These are phyloP conservation scores for Nakataea oryzae DNA, from an alignment of 2,329 filamentous ascomycete genomes.

Conservation along the genomic window DNA sequence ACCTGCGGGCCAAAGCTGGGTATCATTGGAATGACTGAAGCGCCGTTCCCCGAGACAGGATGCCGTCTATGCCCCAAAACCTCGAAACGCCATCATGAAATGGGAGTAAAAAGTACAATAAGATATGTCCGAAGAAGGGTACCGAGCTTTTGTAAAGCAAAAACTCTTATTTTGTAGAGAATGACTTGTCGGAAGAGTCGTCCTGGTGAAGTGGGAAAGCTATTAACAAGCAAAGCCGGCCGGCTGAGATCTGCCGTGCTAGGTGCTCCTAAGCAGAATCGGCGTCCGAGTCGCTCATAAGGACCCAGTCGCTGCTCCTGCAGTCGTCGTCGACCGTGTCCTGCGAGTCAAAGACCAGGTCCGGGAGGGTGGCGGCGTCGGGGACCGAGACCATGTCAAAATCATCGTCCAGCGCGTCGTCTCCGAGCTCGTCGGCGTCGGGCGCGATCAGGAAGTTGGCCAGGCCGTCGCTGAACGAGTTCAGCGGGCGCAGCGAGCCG, in stretches of 20 bases:
- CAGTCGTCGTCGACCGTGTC: neutral
- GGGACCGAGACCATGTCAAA: neutral
- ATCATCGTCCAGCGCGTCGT: neutral
- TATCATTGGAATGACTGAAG: neutral
- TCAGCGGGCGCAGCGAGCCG: constrained; percentile 18
- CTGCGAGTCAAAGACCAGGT: neutral
- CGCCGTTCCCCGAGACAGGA: neutral
- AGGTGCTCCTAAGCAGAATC: neutral
- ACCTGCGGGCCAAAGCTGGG: neutral
- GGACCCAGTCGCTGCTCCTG: neutral
- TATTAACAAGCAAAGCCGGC: neutral
- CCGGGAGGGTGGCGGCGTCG: neutral
- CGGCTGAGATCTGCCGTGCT: neutral
- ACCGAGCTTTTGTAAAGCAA: neutral
- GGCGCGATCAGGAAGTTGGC: constrained; percentile 22
- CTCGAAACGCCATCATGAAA: neutral
- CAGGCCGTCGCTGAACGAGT: constrained; percentile 29
- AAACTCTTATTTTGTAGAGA: too few species aligned
- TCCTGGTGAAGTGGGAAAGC: too few species aligned
- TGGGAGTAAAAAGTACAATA: neutral
- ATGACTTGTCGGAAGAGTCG: too few species aligned
- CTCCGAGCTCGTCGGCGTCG: constrained; percentile 8
- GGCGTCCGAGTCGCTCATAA: constrained; percentile 2
- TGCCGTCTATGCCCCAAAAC: neutral
- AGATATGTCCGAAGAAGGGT: neutral